Evolutionary conservation across 2,329 filamentous ascomycete species (phyloP).

Genomic region (Penicillium paneum): DNA sequence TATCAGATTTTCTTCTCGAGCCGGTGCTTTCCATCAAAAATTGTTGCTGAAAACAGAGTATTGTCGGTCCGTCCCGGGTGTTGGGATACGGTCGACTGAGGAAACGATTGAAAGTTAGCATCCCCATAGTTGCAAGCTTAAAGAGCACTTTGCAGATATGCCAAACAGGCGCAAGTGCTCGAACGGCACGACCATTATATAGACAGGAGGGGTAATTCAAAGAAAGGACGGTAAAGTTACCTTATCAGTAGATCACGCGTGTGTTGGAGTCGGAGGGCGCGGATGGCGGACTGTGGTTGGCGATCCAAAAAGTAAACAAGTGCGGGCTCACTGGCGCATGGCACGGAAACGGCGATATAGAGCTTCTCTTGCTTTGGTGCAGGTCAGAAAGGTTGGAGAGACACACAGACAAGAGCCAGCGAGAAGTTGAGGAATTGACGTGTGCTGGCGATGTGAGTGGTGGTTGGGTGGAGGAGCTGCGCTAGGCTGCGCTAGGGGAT

Average conservation of each 20-base stretch:
- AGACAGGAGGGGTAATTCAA: neutral
- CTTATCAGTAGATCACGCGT: slow-evolving; percentile 7
- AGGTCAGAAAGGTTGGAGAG: neutral
- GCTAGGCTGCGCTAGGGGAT: slow-evolving; percentile 3
- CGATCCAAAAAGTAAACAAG: slow-evolving; percentile 8
- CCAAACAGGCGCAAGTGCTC: neutral
- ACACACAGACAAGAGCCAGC: neutral
- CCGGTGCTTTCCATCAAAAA: slow-evolving; percentile 33
- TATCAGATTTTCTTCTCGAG: slow-evolving; percentile 23
- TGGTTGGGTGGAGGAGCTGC: slow-evolving; percentile 11
- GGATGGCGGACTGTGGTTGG: slow-evolving; percentile 10
- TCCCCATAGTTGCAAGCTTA: slow-evolving; percentile 27
- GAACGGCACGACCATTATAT: neutral
- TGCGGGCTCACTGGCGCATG: neutral
- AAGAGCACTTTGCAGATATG: neutral
- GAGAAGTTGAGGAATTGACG: neutral
- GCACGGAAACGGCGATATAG: slow-evolving; percentile 2
- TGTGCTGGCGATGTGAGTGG: slow-evolving; percentile 6
- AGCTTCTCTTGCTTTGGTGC: neutral
- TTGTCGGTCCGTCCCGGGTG: slow-evolving; percentile 34
- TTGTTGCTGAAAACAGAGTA: slow-evolving; percentile 39
- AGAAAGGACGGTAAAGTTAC: neutral
- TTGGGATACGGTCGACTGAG: slow-evolving; percentile 37
- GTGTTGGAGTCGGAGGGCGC: slow-evolving; percentile 6
- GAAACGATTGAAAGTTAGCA: slow-evolving; percentile 40